phyloP scores from a whole-genome alignment of 192 early-diverging fungal genomes.

The Coemansia erecta region DNA sequence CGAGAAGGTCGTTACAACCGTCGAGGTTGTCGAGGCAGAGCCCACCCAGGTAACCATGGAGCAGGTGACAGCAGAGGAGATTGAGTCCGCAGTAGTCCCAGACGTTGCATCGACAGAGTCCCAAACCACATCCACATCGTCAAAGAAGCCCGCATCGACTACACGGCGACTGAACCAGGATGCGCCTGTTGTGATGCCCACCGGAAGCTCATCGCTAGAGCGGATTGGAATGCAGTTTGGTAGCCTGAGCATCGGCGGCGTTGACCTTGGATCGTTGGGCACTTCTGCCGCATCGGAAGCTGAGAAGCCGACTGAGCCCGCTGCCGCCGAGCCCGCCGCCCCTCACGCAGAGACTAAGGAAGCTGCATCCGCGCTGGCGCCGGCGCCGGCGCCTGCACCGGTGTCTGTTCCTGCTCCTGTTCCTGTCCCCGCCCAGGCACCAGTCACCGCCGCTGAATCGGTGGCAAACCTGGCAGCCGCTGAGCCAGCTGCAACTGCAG shows the following conservation, averaged over 20 bases:
- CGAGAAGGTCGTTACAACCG: conserved; percentile 17
- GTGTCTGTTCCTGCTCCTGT: conserved; percentile 10
- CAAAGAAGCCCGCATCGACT: conserved; percentile 31
- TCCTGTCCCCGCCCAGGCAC: conserved; percentile 6
- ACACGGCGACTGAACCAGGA: conserved; percentile 84
- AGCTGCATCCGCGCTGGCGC: conserved; percentile 7
- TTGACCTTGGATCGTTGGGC: conserved; percentile 51
- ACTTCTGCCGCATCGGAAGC: conserved; percentile 40
- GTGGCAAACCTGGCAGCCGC: conserved; percentile 6
- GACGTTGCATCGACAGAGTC: conserved; percentile 3
- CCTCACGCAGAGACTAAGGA: conserved; percentile 1
- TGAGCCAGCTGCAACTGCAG: conserved; percentile 11
- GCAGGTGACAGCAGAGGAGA: conserved; percentile 4
- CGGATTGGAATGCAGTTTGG: conserved; percentile 79
- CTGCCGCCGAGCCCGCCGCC: conserved; percentile 8
- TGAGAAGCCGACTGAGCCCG: conserved; percentile 16
- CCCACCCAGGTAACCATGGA: background rate
- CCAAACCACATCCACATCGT: conserved; percentile 4
- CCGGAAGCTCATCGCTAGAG: conserved; percentile 58
- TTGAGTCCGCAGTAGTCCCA: conserved; percentile 2
- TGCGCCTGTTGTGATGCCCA: conserved; percentile 85
- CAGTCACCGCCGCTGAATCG: conserved; percentile 7
- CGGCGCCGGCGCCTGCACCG: conserved; percentile 20
- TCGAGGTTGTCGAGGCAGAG: conserved; percentile 10
- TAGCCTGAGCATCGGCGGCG: conserved; percentile 60